Evolutionary conservation across 169 alveolate species (phyloP).

Genomic region (Theileria annulata): DNA sequence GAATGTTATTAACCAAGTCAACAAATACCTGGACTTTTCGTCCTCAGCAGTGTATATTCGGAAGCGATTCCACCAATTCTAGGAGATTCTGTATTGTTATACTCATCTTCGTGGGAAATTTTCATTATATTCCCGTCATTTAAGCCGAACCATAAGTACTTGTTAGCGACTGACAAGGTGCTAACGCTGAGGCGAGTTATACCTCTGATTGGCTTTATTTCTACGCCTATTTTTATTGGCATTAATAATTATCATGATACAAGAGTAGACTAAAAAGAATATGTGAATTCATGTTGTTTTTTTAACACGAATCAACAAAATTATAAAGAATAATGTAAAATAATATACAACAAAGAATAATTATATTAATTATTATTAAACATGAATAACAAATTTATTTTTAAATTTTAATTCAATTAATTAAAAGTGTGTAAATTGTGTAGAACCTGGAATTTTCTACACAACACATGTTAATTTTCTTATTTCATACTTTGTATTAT

Average conservation of each 20-base stretch:
- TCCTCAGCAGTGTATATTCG: conserved; percentile 28
- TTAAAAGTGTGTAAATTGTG: conserved; percentile 1
- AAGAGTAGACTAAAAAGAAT: too few relatives aligned
- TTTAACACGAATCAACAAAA: background rate
- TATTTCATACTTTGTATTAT: background rate
- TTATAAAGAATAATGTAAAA: background rate
- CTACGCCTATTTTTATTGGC: conserved; percentile 55
- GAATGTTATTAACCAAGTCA: background rate
- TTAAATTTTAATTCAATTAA: background rate
- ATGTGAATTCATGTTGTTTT: too few relatives aligned
- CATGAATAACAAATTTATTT: background rate
- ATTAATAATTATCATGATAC: background rate
- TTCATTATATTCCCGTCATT: conserved; percentile 55
- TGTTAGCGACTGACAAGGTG: conserved; percentile 46
- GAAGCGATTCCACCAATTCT: conserved; percentile 37
- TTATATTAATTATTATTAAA: background rate
- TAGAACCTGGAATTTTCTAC: background rate
- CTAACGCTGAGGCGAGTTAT: conserved; percentile 25
- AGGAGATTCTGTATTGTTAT: conserved; percentile 21
- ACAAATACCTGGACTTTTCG: conserved; percentile 26
- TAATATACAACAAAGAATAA: background rate
- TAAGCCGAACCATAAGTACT: conserved; percentile 62
- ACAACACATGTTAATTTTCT: background rate
- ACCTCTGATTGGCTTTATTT: conserved; percentile 51
- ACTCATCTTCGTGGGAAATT: conserved; percentile 21